Evolutionary conservation across 2,329 filamentous ascomycete species (phyloP).

Genomic region (Rhynchosporium graminicola): DNA sequence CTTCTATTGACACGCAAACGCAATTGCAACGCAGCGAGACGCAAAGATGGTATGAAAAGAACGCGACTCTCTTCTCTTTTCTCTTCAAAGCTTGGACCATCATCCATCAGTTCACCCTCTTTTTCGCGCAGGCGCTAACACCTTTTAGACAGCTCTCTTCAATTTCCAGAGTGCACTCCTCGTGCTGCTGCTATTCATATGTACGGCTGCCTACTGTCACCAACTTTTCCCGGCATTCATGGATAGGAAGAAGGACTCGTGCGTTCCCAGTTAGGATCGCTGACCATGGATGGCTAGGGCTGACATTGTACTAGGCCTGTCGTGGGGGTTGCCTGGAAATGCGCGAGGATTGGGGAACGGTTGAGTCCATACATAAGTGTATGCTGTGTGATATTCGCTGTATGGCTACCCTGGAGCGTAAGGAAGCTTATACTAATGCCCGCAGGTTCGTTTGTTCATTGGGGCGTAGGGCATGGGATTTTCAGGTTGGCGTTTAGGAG

Average conservation of each 20-base stretch:
- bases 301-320: slow-evolving; percentile 33
- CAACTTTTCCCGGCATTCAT: slow-evolving; percentile 86
- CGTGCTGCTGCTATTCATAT: slow-evolving; percentile 91
- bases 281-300: background rate
- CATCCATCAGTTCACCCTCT: background rate
- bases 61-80: background rate
- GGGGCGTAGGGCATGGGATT: slow-evolving; percentile 32
- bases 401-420: slow-evolving; percentile 47
- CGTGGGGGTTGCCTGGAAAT: slow-evolving; percentile 89
- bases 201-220: slow-evolving; percentile 93
- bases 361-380: slow-evolving; percentile 94
- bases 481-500: slow-evolving; percentile 25
- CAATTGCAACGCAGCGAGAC: background rate
- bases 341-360: slow-evolving; percentile 86
- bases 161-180: slow-evolving; percentile 97
- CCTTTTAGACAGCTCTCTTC: slow-evolving; percentile 85
- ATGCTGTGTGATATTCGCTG: slow-evolving; percentile 92
- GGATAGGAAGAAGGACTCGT: slow-evolving; percentile 92
- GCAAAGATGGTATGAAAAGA: slow-evolving; percentile 21
- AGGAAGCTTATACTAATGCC: slow-evolving; percentile 19
- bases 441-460: slow-evolving; percentile 40
- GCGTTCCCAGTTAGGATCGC: slow-evolving; percentile 39
- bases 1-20: background rate
- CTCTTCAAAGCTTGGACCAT: background rate
- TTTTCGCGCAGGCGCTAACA: slow-evolving; percentile 3